Evolutionary conservation across 73 alveolate genomes (phyloP), one percentile per base, ranked within the genome.

Genomic region (Paramecium tetraurelia): DNA sequence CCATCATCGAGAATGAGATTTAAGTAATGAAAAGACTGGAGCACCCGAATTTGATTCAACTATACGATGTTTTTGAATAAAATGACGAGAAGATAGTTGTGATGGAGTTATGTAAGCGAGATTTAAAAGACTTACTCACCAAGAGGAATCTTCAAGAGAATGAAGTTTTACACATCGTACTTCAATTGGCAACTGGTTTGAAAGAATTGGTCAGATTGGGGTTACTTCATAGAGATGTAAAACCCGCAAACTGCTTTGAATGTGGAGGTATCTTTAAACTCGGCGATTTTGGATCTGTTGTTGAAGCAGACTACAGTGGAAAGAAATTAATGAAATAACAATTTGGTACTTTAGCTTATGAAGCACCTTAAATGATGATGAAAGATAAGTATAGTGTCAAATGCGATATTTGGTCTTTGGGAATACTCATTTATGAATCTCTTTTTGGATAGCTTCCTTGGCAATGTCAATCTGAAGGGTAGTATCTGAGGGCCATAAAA

Each of bases 321-420:
- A 48, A 53, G 38, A 48, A 89, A 41, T 4, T 83, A 7, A 58
- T 89, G 72, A 41, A 80, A 48, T 14, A 44, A 27, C 57, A 21
- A 5, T 33, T 44, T 21, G 94, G 94, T 22, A 70, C 94, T 71
- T 72, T 85, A 29, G 57, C 75, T 29, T 89, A 89, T 44, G 75
- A 58, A 85, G 35, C 94, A 24, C 90, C 94, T 22, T 40, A 89
- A 89, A 44, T 89, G 24, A 44, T 89, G 41, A 85, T 70, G 58
- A 83, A 72, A 44, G 68, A 58, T 0, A 40, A 40, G 57, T 89
- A 70, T 40, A 44, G 83, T 21, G 48, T 88, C 0, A 89, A 89
- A 50, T 89, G 94, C 48, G 94, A 89, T 89, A 38, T 89, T 27
- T 89, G 94, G 94, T 70, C 92, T 40, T 22, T 89, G 12, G 94